Conservation (phyloP, 2,329 filamentous ascomycete genomes). For the Drechslerella coelobrocha region DNA sequence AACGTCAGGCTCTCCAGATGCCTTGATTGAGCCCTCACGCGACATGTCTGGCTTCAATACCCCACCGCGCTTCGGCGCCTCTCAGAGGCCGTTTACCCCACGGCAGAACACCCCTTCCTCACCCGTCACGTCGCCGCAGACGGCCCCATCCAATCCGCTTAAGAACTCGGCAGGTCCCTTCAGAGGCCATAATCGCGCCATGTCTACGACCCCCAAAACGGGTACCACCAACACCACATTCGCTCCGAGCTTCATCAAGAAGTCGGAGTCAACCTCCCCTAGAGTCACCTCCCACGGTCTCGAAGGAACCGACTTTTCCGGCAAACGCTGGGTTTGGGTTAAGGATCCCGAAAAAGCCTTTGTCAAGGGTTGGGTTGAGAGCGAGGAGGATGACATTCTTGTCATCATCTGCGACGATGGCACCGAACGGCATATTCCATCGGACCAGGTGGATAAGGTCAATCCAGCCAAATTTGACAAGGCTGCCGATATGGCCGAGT, state of each 20-base stretch:
- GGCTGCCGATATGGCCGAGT: constrained; percentile 97
- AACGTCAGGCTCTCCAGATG: constrained; percentile 31
- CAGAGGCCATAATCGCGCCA: constrained; percentile 57
- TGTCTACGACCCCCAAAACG: constrained; percentile 14
- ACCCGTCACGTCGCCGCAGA: constrained; percentile 32
- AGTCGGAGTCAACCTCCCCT: constrained; percentile 36
- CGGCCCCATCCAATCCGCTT: constrained; percentile 52
- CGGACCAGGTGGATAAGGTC: constrained; percentile 94
- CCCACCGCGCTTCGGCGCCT: constrained; percentile 48
- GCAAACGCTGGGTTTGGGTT: constrained; percentile 97
- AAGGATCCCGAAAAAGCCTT: constrained; percentile 86
- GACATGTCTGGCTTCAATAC: constrained; percentile 47
- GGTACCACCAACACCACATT: constrained; percentile 88
- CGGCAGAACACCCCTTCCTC: constrained; percentile 32
- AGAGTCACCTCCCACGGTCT: constrained; percentile 63
- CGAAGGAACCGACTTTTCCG: constrained; percentile 98
- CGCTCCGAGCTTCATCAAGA: constrained; percentile 93
- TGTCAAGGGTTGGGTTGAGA: constrained; percentile 87
- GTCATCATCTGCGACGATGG: constrained; percentile 95
- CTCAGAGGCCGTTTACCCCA: constrained; percentile 47
- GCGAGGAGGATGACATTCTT: constrained; percentile 73
- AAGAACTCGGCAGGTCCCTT: constrained; percentile 53
- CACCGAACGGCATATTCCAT: constrained; percentile 84
- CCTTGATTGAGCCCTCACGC: constrained; percentile 25
- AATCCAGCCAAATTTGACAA: constrained; percentile 99